Conservation (phyloP, 257 asterid species). For the Haberlea rhodopensis region DNA sequence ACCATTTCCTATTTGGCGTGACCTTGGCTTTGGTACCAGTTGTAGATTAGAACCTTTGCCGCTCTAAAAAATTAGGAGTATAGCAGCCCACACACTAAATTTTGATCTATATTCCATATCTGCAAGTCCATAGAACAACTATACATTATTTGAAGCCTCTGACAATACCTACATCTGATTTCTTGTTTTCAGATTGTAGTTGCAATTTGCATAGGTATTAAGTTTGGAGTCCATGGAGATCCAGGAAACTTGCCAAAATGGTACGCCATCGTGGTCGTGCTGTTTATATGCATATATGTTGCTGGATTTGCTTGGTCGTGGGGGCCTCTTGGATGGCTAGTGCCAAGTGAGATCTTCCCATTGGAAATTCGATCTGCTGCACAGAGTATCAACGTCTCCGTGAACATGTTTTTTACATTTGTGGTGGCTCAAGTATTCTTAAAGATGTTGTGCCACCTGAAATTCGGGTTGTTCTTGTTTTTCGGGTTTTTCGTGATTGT, state of each 20-base stretch:
- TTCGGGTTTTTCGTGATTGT: constrained; percentile 41
- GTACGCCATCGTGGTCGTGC: constrained; percentile 51
- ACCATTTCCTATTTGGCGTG: no score
- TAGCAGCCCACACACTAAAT: no score
- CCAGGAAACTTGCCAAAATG: constrained; percentile 35
- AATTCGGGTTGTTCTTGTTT: constrained; percentile 53
- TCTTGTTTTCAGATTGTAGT: constrained; percentile 40
- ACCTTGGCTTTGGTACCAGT: no score
- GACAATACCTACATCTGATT: no score
- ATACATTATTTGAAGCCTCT: no score
- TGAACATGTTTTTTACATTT: constrained; percentile 56
- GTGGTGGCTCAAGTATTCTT: constrained; percentile 65
- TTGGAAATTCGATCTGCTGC: constrained; percentile 61
- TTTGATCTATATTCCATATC: no score
- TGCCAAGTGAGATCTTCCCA: constrained; percentile 89
- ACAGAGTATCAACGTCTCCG: constrained; percentile 45
- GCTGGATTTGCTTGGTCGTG: constrained; percentile 65
- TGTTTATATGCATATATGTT: constrained; percentile 47
- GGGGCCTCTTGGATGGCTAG: constrained; percentile 96
- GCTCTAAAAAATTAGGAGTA: no score
- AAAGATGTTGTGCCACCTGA: constrained; percentile 69
- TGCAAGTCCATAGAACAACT: no score
- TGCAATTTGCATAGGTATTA: constrained; percentile 48
- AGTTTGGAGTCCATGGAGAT: constrained; percentile 47
- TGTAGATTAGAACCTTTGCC: no score